phyloP scores from a whole-genome alignment of 768 basidiomycete species.

The Chiua virens region DNA sequence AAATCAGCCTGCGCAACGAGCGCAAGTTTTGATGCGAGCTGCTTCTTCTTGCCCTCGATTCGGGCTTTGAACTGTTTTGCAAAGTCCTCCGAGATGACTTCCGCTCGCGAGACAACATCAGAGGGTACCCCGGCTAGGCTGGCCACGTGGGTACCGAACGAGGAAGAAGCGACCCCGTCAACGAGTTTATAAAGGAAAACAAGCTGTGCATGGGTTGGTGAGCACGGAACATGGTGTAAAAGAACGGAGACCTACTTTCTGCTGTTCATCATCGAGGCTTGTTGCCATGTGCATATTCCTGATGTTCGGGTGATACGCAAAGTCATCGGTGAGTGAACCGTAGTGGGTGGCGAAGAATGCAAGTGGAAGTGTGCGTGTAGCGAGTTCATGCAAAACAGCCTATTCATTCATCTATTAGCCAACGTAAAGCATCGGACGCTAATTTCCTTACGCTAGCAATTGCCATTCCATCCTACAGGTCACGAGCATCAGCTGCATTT shows the following conservation, averaged over 20 bases:
- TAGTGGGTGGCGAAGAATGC: constrained; percentile 99
- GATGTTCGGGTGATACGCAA: constrained; percentile 88
- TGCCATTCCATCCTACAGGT: constrained; percentile 89
- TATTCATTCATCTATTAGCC: constrained; percentile 26
- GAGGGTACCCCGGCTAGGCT: constrained; percentile 89
- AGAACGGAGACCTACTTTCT: constrained; percentile 57
- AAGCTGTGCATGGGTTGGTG: constrained; percentile 46
- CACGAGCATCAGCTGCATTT: constrained; percentile 12
- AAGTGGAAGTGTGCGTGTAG: constrained; percentile 87
- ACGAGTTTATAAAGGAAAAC: constrained; percentile 95
- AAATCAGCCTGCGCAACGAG: constrained; percentile 90
- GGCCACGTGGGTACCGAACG: constrained; percentile 94
- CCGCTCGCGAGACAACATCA: constrained; percentile 85
- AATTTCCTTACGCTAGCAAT: constrained; percentile 74
- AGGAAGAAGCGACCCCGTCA: constrained; percentile 80
- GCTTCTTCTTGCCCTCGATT: constrained; percentile 56
- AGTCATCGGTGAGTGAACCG: constrained; percentile 93
- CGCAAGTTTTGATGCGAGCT: constrained; percentile 61
- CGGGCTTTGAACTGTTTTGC: constrained; percentile 85
- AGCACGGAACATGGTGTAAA: not conserved
- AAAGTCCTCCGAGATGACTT: constrained; percentile 82
- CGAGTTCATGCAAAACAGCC: constrained; percentile 93
- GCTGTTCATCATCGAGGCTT: constrained; percentile 87
- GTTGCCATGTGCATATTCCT: constrained; percentile 96
- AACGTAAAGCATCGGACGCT: not conserved